phyloP scores from a whole-genome alignment of 345 rosid species.

The Bruguiera parviflora region DNA sequence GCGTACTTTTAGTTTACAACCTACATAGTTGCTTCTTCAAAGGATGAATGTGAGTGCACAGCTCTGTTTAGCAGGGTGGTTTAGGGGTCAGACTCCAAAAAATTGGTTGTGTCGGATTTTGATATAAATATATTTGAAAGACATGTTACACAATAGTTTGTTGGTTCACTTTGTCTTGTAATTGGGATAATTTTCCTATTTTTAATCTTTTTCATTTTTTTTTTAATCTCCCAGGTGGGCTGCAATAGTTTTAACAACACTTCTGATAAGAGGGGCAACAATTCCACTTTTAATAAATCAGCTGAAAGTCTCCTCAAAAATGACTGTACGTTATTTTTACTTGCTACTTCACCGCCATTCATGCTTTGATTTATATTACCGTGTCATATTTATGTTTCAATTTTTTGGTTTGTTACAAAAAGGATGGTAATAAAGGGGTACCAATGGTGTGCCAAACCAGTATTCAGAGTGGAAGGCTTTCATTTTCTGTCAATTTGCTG shows the following conservation, averaged over 20 bases:
- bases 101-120: background rate
- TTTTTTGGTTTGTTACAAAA: too few species aligned
- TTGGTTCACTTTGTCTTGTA: background rate
- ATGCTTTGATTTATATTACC: background rate
- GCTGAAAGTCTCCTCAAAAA: slow-evolving; percentile 67
- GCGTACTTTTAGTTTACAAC: too few species aligned
- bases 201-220: background rate
- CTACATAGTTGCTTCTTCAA: background rate
- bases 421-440: too few species aligned
- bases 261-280: slow-evolving; percentile 60
- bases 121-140: background rate
- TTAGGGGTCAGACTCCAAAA: background rate
- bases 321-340: slow-evolving; percentile 46
- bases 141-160: background rate
- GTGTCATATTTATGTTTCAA: too few species aligned
- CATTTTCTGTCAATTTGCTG: too few species aligned
- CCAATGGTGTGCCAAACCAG: too few species aligned
- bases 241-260: slow-evolving; percentile 63
- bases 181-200: background rate
- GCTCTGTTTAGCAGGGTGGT: background rate
- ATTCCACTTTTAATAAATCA: slow-evolving; percentile 72
- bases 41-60: background rate
- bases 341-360: background rate
- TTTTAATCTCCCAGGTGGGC: slow-evolving; percentile 74
- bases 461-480: too few species aligned